These are phyloP conservation scores for Chaetoscypha palmicola DNA, from an alignment of 2,329 filamentous ascomycete species.

Conservation along the genomic window DNA sequence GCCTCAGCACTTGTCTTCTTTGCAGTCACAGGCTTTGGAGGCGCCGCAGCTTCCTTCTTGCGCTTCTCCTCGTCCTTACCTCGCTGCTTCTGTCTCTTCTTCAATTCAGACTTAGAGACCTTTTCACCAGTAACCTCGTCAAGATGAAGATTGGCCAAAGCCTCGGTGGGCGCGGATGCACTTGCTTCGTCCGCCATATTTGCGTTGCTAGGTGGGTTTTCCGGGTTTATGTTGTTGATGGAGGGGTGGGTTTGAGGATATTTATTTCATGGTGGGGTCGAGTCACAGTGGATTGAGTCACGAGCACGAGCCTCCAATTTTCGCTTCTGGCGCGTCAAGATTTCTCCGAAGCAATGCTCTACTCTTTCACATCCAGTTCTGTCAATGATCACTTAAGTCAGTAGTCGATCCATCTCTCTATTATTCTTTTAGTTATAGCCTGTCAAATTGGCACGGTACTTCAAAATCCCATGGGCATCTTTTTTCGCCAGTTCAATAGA, in stretches of 20 bases:
- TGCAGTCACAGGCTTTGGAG: constrained; percentile 50
- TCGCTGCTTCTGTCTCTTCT: constrained; percentile 91
- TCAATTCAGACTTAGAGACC: constrained; percentile 79
- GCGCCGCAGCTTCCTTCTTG: constrained; percentile 67
- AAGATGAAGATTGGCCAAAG: constrained; percentile 51
- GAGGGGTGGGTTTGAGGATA: constrained; percentile 6
- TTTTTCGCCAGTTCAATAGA: no score
- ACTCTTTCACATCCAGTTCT: background rate
- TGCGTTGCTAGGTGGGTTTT: constrained; percentile 12
- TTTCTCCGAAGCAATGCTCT: background rate
- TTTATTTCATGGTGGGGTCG: constrained; percentile 16
- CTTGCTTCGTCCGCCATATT: constrained; percentile 28
- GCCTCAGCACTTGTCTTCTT: constrained; percentile 47
- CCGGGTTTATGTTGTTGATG: constrained; percentile 3
- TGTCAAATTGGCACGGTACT: no score
- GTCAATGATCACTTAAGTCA: no score
- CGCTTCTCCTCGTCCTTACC: constrained; percentile 84
- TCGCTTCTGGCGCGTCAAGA: background rate
- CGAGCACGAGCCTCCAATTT: no score
- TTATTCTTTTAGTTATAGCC: no score
- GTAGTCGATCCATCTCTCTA: no score
- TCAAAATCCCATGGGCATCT: no score
- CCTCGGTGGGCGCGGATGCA: constrained; percentile 20
- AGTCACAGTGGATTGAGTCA: constrained; percentile 11
- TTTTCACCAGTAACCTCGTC: constrained; percentile 92